Base-by-base conservation (phyloP, 2,329 filamentous ascomycete genomes). In the Aureobasidium sp. region DNA sequence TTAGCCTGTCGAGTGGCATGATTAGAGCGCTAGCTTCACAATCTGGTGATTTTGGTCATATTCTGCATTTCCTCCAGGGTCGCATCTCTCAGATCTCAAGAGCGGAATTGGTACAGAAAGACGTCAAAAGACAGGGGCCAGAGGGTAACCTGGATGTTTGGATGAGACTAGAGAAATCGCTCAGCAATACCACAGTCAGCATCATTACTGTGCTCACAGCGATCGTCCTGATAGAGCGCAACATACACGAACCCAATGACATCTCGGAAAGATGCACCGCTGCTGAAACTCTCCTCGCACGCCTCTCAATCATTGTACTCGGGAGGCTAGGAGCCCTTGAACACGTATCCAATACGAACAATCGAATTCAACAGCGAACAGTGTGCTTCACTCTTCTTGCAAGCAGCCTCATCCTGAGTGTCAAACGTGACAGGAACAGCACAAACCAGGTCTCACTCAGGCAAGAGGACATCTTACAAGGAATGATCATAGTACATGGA, bases 1-100 rank as follows among this genome's bases (percentile, higher is more conserved):
- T 68, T 15, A 67, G 68, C 4, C 47, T 75, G 5, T 76, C 71
- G 71, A 72, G 69, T 35, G 68, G 68, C 40, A 58, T 75, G 3
- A 68, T 75, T 12, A 69, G 69, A 40, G 67, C 68, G 7, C 62
- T 74, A 11, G 49, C 48, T 14, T 53, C 59, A 9, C 49, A 29
- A 17, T 37, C 48, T 27, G 39, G 31, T 15, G 4, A 53, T 24
- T 1, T 7, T 24, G 19, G 7, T 7, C 24, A 24, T 9, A 27
- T 39, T 5, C 11, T 62, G 9, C 17, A 49, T 11, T 62, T 62
- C 15, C 37, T 58, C 2, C 35, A 52, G 27, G 33, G 48, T 17
- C 48, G 48, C 14, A 53, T 61, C 9, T 54, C 39, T 19, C 47
- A 49, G 27, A n/a, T 52, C 17, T 49, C 24, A 12, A 14, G 4